phyloP scores from a whole-genome alignment of 1,139 yeast genomes.

The Debaryomyces coudertii region DNA sequence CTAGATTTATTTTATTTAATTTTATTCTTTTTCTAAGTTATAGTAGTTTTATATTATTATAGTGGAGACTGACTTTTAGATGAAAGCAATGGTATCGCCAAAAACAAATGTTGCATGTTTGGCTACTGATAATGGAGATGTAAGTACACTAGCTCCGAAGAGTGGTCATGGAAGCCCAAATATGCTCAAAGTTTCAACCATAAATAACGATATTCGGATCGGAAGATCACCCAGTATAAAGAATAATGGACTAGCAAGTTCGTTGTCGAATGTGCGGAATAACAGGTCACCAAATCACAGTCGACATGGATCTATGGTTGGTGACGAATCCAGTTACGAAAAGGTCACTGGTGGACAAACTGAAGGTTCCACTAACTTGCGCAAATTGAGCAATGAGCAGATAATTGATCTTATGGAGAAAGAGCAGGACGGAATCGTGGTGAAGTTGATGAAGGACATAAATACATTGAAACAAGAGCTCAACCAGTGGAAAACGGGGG shows the following conservation, averaged over 20 bases:
- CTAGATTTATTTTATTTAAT: not conserved
- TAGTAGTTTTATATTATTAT: not conserved
- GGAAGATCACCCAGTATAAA: slow-evolving; percentile 13
- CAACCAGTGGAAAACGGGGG: slow-evolving; percentile 26
- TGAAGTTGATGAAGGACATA: slow-evolving; percentile 60
- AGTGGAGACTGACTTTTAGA: not conserved
- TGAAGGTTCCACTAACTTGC: slow-evolving; percentile 7
- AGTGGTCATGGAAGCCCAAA: slow-evolving; percentile 1
- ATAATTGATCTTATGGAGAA: slow-evolving; percentile 66
- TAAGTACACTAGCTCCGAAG: not conserved
- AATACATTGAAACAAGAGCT: slow-evolving; percentile 56
- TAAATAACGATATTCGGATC: slow-evolving; percentile 14
- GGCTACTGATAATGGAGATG: not conserved
- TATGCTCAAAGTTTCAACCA: slow-evolving; percentile 13
- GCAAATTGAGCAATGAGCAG: slow-evolving; percentile 38
- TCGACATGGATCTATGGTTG: not conserved
- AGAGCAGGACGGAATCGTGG: slow-evolving; percentile 69
- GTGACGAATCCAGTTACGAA: not conserved
- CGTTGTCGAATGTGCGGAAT: slow-evolving; percentile 12
- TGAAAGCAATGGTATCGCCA: slow-evolving; percentile 4
- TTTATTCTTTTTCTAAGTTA: not conserved
- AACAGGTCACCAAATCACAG: slow-evolving; percentile 13
- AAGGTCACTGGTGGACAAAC: not conserved
- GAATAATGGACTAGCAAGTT: slow-evolving; percentile 2
- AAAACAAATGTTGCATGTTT: not conserved